Evolutionary conservation across 129 eudicot species (phyloP), one percentile per base, ranked within the genome.

Genomic region (Artemisia tridentata): DNA sequence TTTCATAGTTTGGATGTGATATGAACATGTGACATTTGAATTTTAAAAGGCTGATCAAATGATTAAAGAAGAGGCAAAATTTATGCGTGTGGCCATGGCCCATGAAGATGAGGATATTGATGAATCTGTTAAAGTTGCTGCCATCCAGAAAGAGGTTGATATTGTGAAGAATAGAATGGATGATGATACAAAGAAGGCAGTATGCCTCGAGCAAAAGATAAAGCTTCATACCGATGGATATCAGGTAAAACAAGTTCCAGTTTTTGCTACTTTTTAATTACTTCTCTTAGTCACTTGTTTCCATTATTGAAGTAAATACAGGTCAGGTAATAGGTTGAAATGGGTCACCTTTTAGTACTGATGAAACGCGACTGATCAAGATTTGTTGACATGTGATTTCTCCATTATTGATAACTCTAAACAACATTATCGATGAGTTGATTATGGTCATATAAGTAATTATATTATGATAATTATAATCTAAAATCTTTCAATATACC

Each of bases 91-190:
- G 64, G 91, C 96, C 51, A 90, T 95, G 97, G 99, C 97, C 29
- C 97, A 95, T 69, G 88, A 86, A 78, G 69, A 76, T 9, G 97
- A 86, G 68, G 75, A 86, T 64, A 54, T 86, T 75, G 99, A 95
- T 72, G 91, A 79, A 51, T 95, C 86, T 81, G 80, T 85, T 74
- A 96, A 95, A 81, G 79, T 90, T 77, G 71, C 86, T 21, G 97
- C 97, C 12, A 79, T 88, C 63, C 99, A 95, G 82, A 74, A 80
- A 63, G 97, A 90, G 68, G 88, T 95, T 80, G 97, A 88, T 71
- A 90, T 76, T 78, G 96, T 95, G 21, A 95, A 91, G 82, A 90
- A 85, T 78, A 90, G 74, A 77, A 86, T 95, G 97, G 99, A 95
- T 50, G 99, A 95, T 71, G 97, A 90, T 80, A 86, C 88, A 46